These are phyloP conservation scores for Hansfordia pulvinata DNA, from an alignment of 2,329 filamentous ascomycete species.

Conservation along the genomic window DNA sequence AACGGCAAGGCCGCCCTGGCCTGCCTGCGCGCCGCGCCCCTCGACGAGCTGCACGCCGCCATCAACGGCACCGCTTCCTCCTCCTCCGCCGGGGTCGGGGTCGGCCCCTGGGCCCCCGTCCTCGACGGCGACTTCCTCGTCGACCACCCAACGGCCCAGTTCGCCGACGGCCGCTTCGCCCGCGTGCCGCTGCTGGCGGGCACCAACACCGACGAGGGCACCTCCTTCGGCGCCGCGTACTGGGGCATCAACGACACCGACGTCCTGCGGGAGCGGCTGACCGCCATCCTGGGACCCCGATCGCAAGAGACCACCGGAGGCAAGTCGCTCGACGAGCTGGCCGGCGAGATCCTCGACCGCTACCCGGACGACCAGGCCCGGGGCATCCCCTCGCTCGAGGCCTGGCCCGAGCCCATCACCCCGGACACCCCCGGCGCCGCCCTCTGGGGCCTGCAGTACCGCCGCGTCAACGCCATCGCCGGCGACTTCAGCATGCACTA, in stretches of 20 bases:
- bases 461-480: not conserved
- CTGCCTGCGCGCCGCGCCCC: conserved; percentile 3
- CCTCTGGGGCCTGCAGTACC: too few species aligned
- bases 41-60: conserved; percentile 5
- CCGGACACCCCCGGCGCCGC: not conserved
- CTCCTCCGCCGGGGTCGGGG: too few species aligned
- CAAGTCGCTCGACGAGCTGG: not conserved
- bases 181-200: conserved; percentile 7
- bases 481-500: conserved; percentile 1
- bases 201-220: conserved; percentile 3
- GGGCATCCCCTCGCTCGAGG: conserved; percentile 6
- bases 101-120: conserved; percentile 5
- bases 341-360: not conserved
- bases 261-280: conserved; percentile 1
- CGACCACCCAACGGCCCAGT: conserved; percentile 4
- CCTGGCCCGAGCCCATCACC: conserved; percentile 1
- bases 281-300: conserved; percentile 1
- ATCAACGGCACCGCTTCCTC: conserved; percentile 1
- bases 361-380: conserved; percentile 5
- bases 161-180: conserved; percentile 10
- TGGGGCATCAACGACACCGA: not conserved
- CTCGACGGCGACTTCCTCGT: conserved; percentile 12
- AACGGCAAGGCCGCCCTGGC: too few species aligned
- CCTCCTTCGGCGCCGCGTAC: not conserved
- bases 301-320: not conserved